phyloP scores from a whole-genome alignment of 371 early-diverging fungal species.

The Lichtheimia ornata region DNA sequence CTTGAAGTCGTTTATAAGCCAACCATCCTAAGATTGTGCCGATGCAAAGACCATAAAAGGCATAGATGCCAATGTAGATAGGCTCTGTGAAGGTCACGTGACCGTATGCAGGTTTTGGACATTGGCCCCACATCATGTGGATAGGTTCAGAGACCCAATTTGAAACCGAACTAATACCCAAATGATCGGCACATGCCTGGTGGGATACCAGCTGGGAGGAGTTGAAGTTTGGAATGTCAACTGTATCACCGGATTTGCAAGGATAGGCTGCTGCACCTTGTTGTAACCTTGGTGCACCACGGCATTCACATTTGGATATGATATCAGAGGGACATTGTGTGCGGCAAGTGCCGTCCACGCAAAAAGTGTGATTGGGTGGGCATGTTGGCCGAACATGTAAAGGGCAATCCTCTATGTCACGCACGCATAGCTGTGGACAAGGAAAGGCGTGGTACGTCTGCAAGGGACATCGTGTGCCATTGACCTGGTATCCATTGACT shows the following conservation, averaged over 20 bases:
- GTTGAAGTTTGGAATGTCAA: slow-evolving; percentile 45
- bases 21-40: slow-evolving; percentile 54
- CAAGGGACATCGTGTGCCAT: slow-evolving; percentile 48
- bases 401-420: slow-evolving; percentile 47
- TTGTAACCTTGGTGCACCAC: slow-evolving; percentile 34
- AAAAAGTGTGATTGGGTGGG: slow-evolving; percentile 42
- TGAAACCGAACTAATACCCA: slow-evolving; percentile 30
- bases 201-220: slow-evolving; percentile 37
- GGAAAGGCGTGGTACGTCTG: slow-evolving; percentile 36
- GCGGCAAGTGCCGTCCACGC: slow-evolving; percentile 56
- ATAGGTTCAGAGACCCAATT: slow-evolving; percentile 37
- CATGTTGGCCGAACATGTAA: slow-evolving; percentile 34
- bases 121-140: slow-evolving; percentile 51
- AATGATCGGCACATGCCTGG: slow-evolving; percentile 34
- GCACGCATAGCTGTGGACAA: slow-evolving; percentile 57
- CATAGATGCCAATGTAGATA: slow-evolving; percentile 49
- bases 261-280: slow-evolving; percentile 25
- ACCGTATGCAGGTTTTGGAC: slow-evolving; percentile 50
- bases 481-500: slow-evolving; percentile 51
- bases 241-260: slow-evolving; percentile 22
- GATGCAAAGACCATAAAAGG: slow-evolving; percentile 64
- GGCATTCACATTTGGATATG: slow-evolving; percentile 39
- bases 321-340: slow-evolving; percentile 31
- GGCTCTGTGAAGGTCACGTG: slow-evolving; percentile 41
- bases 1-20: slow-evolving; percentile 56